Evolutionary conservation across 371 early-diverging fungal genomes (phyloP).

Genomic region (Mucor sp.): DNA sequence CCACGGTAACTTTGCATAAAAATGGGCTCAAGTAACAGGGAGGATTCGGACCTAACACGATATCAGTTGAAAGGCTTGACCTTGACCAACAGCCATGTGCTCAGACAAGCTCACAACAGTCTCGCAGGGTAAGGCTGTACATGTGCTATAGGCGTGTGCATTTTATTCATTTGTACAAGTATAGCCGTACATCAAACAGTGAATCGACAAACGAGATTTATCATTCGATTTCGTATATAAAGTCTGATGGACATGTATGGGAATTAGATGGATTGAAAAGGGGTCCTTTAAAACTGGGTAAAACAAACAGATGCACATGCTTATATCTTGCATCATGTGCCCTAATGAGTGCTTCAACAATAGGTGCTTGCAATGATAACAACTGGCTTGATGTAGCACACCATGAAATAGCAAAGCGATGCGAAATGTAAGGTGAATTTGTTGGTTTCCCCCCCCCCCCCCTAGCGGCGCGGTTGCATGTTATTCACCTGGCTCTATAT

Average conservation of each 20-base stretch:
- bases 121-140: constrained; percentile 11
- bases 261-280: constrained; percentile 54
- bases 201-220: constrained; percentile 23
- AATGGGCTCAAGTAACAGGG: background rate
- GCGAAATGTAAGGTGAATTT: constrained; percentile 10
- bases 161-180: background rate
- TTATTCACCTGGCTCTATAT: too few relatives aligned
- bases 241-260: constrained; percentile 41
- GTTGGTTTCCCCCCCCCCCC: too few relatives aligned
- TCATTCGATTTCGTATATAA: constrained; percentile 42
- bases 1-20: constrained; percentile 23
- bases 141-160: background rate
- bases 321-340: background rate
- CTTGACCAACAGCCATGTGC: constrained; percentile 10
- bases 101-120: constrained; percentile 19
- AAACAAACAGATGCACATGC: background rate
- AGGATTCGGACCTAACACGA: background rate
- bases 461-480: too few relatives aligned
- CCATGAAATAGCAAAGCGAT: constrained; percentile 11
- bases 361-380: constrained; percentile 16
- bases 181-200: background rate
- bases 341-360: background rate
- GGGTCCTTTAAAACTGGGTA: constrained; percentile 37
- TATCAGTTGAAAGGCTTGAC: constrained; percentile 13
- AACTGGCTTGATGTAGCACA: constrained; percentile 19